A percentile compares a stretch with the other conserved stretches of the same genome.
Conservation (phyloP, 352 stramenopile genomes). For the Phytophthora fragariaefolia region DNA sequence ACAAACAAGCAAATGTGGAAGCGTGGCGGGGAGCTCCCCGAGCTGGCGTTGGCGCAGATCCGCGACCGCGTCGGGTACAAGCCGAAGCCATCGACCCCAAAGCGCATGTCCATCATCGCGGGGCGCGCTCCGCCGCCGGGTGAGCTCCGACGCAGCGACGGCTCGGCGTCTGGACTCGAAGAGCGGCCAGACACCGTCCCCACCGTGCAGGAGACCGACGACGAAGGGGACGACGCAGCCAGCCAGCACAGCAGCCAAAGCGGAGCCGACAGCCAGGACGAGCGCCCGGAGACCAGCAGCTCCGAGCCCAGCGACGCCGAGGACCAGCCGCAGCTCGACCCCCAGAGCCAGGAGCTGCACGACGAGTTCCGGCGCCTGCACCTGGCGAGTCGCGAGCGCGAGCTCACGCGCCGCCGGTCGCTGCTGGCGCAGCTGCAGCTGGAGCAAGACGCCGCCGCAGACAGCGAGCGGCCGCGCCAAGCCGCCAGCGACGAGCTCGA, state of each 20-base stretch:
- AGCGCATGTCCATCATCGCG: slow-evolving; percentile 43
- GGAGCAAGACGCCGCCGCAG: slow-evolving; percentile 12
- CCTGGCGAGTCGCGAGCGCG: slow-evolving; percentile 22
- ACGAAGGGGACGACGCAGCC: slow-evolving; percentile 20
- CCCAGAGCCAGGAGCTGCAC: slow-evolving; percentile 21
- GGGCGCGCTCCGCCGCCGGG: neutral
- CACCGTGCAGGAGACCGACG: slow-evolving; percentile 21
- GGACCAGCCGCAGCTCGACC: too few species aligned
- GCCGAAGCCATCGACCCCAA: neutral
- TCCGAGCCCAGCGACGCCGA: slow-evolving; percentile 13
- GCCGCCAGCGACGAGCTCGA: slow-evolving; percentile 1
- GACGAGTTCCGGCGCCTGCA: slow-evolving; percentile 27
- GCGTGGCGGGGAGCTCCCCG: slow-evolving; percentile 29
- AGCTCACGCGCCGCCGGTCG: slow-evolving; percentile 1
- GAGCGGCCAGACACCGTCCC: slow-evolving; percentile 4
- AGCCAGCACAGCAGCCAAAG: neutral
- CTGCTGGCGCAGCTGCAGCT: slow-evolving; percentile 22
- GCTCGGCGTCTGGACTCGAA: neutral
- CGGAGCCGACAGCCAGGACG: slow-evolving; percentile 3
- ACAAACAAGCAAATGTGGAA: slow-evolving; percentile 40
- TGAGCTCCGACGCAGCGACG: neutral
- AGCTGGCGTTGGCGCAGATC: slow-evolving; percentile 32
- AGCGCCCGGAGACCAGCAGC: slow-evolving; percentile 9
- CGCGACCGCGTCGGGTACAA: slow-evolving; percentile 34
- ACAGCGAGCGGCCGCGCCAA: neutral